phyloP scores from a whole-genome alignment of 2,329 filamentous ascomycete genomes.

The Pestalotiopsis sp. region DNA sequence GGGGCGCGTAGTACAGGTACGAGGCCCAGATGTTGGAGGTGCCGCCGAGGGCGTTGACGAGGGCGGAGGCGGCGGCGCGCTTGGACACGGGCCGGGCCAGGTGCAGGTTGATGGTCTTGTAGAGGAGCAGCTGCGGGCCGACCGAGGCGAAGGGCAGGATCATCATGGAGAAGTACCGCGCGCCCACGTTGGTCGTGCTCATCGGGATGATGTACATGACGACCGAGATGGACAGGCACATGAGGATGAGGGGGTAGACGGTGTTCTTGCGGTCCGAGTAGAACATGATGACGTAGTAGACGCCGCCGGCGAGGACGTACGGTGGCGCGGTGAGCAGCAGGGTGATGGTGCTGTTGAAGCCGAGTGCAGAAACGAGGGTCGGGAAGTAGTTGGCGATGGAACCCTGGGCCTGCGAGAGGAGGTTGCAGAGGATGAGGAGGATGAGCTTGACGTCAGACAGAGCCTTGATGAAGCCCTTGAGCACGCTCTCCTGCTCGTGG shows the following conservation, averaged over 20 bases:
- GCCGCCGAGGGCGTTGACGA: constrained; percentile 31
- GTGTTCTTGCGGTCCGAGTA: constrained; percentile 31
- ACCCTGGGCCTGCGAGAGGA: constrained; percentile 40
- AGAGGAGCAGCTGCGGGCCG: constrained; percentile 7
- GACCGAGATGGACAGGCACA: constrained; percentile 27
- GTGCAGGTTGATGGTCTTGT: constrained; percentile 12
- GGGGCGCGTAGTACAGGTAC: constrained; percentile 29
- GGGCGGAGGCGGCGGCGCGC: constrained; percentile 29
- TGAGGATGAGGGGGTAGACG: constrained; percentile 29
- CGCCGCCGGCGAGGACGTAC: constrained; percentile 31
- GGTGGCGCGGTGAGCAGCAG: constrained; percentile 28
- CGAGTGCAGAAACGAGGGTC: constrained; percentile 44
- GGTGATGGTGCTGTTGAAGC: constrained; percentile 39
- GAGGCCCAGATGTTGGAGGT: constrained; percentile 31
- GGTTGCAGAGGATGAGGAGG: constrained; percentile 35
- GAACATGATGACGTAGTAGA: constrained; percentile 34
- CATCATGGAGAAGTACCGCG: constrained; percentile 35
- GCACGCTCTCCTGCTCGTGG: constrained; percentile 28
- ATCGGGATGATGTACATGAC: constrained; percentile 33
- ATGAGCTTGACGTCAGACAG: constrained; percentile 37
- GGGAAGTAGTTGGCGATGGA: constrained; percentile 36
- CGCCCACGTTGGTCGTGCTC: constrained; percentile 27
- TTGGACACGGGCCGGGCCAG: constrained; percentile 27
- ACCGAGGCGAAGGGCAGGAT: constrained; percentile 22
- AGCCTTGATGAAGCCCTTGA: constrained; percentile 33